phyloP scores from a whole-genome alignment of 1,139 yeast species.

The Candida sojae region DNA sequence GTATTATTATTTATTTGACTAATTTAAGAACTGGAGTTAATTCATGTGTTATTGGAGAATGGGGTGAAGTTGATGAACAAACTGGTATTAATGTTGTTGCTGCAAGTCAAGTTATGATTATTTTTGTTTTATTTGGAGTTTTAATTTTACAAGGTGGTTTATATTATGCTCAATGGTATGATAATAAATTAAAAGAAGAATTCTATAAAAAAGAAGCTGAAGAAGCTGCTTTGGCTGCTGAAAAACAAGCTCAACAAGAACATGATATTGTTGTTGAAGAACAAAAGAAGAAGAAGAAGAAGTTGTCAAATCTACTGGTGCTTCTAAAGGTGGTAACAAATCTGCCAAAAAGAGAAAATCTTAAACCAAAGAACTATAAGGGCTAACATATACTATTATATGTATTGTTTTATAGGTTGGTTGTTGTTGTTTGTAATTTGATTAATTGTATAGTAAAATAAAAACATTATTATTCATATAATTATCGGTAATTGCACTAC shows the following conservation, averaged over 20 bases:
- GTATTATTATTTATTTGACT: slow-evolving; percentile 77
- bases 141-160: slow-evolving; percentile 83
- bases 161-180: slow-evolving; percentile 85
- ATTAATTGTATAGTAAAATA: too few species aligned
- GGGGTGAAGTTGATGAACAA: slow-evolving; percentile 91
- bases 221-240: slow-evolving; percentile 21
- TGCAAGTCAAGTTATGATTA: slow-evolving; percentile 80
- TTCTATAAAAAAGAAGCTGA: slow-evolving; percentile 49
- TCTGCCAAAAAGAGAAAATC: slow-evolving; percentile 18
- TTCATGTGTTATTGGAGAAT: slow-evolving; percentile 67
- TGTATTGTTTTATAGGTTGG: not conserved
- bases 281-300: slow-evolving; percentile 8
- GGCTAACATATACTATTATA: too few species aligned
- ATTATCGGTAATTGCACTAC: slow-evolving; percentile 1
- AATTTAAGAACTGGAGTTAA: slow-evolving; percentile 82
- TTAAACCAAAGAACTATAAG: slow-evolving; percentile 3
- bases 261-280: slow-evolving; percentile 16
- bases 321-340: slow-evolving; percentile 18
- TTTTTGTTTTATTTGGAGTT: slow-evolving; percentile 73
- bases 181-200: slow-evolving; percentile 52
- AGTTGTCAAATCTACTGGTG: slow-evolving; percentile 16
- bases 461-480: not conserved
- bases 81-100: slow-evolving; percentile 93
- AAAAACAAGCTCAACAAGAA: slow-evolving; percentile 21
- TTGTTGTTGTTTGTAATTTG: not conserved